Percentiles rank a stretch among this genome's conserved stretches.
Conservation (phyloP, 2,329 filamentous ascomycete genomes). For the Juglanconis juglandina region DNA sequence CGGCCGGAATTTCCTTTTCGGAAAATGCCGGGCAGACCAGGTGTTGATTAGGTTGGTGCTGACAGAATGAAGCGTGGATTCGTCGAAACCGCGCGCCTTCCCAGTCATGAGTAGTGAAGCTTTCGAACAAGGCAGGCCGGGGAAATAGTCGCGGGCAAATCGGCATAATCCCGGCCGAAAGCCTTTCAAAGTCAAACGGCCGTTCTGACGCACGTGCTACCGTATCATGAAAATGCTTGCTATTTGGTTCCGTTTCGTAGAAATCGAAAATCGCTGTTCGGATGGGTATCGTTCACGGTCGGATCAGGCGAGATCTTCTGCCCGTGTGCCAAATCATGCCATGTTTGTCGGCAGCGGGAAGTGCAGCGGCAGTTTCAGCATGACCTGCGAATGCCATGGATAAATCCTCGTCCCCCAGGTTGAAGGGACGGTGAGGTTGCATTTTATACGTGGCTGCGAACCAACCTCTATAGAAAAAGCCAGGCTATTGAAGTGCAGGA, state of each 20-base stretch:
- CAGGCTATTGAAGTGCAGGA: not conserved
- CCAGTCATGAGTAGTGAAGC: not conserved
- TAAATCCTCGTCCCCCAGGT: not conserved
- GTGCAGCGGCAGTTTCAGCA: not conserved
- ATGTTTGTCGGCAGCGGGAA: not conserved
- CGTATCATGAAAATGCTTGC: not conserved
- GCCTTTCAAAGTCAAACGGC: not conserved
- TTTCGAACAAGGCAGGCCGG: not conserved
- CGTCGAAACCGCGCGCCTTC: no score
- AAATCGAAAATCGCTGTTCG: no score
- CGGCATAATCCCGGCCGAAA: conserved; percentile 4
- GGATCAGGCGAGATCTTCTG: not conserved
- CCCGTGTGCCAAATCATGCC: not conserved
- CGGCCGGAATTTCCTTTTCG: not conserved
- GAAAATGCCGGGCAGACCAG: not conserved
- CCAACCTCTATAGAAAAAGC: not conserved
- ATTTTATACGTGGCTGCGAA: conserved; percentile 2
- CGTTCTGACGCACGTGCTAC: not conserved
- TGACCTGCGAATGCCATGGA: not conserved
- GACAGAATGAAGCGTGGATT: no score
- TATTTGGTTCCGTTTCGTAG: not conserved
- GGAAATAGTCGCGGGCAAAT: conserved; percentile 2
- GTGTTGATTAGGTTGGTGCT: not conserved
- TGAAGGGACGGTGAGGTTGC: not conserved
- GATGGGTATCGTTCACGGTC: not conserved